Evolutionary conservation across 108 stramenopile genomes (phyloP).

Genomic region (Nitzschia palea): DNA sequence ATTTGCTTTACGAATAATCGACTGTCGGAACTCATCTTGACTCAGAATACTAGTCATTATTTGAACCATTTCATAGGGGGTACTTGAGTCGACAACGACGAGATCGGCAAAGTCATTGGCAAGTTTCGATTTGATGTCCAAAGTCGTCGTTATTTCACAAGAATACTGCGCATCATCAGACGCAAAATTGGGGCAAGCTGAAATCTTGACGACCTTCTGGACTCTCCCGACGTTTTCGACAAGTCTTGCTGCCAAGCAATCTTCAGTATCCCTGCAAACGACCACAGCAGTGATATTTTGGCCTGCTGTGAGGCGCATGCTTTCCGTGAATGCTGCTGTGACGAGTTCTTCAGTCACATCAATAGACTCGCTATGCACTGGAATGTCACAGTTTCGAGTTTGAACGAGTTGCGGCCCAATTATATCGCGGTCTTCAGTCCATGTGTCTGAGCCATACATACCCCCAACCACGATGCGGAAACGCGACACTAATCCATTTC

Average conservation of each 20-base stretch:
- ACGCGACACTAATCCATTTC: conserved; percentile 26
- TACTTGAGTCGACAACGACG: conserved; percentile 13
- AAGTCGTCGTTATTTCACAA: conserved; percentile 20
- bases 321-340: neutral
- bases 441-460: conserved; percentile 71
- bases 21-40: neutral
- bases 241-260: conserved; percentile 7
- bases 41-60: conserved; percentile 23
- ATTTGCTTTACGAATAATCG: neutral
- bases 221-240: too few relatives aligned
- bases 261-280: conserved; percentile 18
- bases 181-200: conserved; percentile 27
- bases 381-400: conserved; percentile 15
- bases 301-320: neutral
- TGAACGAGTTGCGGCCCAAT: conserved; percentile 25
- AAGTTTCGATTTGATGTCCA: neutral
- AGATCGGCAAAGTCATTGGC: neutral
- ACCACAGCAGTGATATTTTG: neutral
- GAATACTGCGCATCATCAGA: conserved; percentile 5
- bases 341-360: neutral
- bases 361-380: neutral
- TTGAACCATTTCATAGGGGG: conserved; percentile 24
- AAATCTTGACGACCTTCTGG: conserved; percentile 27
- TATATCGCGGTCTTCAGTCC: conserved; percentile 56
- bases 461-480: conserved; percentile 78